These are phyloP conservation scores for Calendula officinalis DNA, from an alignment of 129 eudicot species.

Conservation along the genomic window DNA sequence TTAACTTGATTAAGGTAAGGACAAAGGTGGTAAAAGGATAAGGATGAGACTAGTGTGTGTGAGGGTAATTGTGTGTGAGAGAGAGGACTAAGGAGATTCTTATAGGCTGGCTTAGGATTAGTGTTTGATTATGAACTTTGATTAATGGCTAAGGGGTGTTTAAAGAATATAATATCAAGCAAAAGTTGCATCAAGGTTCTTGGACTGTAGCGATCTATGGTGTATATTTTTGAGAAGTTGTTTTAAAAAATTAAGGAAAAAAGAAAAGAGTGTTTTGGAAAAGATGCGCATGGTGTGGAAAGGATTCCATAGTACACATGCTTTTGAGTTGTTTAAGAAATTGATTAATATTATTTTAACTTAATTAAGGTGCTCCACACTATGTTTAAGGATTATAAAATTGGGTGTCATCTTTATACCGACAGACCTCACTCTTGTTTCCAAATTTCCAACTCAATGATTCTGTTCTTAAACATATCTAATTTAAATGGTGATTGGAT, in stretches of 20 bases:
- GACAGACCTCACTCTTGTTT: slow-evolving; percentile 54
- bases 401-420: slow-evolving; percentile 63
- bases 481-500: slow-evolving; percentile 38
- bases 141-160: slow-evolving; percentile 31
- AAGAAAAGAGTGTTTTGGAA: slow-evolving; percentile 20
- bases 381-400: slow-evolving; percentile 32
- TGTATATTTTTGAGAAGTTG: slow-evolving; percentile 6
- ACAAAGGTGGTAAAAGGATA: slow-evolving; percentile 48
- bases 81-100: slow-evolving; percentile 34
- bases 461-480: slow-evolving; percentile 41
- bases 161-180: slow-evolving; percentile 18
- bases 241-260: background rate
- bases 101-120: slow-evolving; percentile 32
- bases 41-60: slow-evolving; percentile 36
- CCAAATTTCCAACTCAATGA: slow-evolving; percentile 56
- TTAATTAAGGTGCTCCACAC: slow-evolving; percentile 27
- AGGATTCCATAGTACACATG: slow-evolving; percentile 37
- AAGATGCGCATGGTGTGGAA: slow-evolving; percentile 46
- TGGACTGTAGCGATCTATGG: slow-evolving; percentile 31
- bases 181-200: slow-evolving; percentile 28
- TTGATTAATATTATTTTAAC: slow-evolving; percentile 13
- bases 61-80: slow-evolving; percentile 10
- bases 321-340: slow-evolving; percentile 40
- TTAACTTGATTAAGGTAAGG: slow-evolving; percentile 25
- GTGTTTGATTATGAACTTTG: slow-evolving; percentile 15